Conservation (phyloP, 768 basidiomycete genomes). For the Phallus indusiatus region DNA sequence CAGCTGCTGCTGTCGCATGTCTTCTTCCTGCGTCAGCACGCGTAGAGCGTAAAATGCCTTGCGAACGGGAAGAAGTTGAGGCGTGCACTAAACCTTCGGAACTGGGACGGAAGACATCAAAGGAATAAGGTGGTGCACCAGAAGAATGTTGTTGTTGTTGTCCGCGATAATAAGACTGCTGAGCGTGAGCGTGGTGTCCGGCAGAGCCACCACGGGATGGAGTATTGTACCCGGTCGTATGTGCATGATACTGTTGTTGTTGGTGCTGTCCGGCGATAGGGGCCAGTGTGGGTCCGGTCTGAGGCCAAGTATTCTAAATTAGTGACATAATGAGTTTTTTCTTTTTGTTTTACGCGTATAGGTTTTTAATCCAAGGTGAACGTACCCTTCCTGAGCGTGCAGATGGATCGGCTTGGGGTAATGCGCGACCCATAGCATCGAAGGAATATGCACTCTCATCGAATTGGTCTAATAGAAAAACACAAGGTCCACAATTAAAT, state of each 20-base stretch:
- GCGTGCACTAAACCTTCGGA: constrained; percentile 1
- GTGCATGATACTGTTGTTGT: not conserved
- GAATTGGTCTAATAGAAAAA: constrained; percentile 1
- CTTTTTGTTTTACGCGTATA: not conserved
- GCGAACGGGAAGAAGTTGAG: constrained; percentile 2
- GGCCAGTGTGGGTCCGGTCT: constrained; percentile 1
- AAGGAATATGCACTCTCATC: not conserved
- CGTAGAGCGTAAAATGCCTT: constrained; percentile 2
- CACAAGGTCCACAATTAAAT: not conserved
- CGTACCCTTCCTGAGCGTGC: not conserved
- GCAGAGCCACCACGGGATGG: not conserved
- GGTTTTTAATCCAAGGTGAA: not conserved
- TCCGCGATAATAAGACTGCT: not conserved
- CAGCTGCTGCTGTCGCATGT: constrained; percentile 1
- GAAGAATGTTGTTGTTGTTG: not conserved
- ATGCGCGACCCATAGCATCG: not conserved
- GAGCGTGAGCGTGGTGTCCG: not conserved
- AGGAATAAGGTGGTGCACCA: not conserved
- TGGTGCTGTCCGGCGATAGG: not conserved
- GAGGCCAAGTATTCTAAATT: constrained; percentile 1
- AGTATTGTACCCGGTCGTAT: not conserved
- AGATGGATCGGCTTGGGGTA: not conserved
- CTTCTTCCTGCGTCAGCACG: constrained; percentile 3
- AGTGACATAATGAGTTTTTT: not conserved
- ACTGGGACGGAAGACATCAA: constrained; percentile 4